Conservation (phyloP, 176 grass and related monocot species). For the Raddia guianensis region DNA sequence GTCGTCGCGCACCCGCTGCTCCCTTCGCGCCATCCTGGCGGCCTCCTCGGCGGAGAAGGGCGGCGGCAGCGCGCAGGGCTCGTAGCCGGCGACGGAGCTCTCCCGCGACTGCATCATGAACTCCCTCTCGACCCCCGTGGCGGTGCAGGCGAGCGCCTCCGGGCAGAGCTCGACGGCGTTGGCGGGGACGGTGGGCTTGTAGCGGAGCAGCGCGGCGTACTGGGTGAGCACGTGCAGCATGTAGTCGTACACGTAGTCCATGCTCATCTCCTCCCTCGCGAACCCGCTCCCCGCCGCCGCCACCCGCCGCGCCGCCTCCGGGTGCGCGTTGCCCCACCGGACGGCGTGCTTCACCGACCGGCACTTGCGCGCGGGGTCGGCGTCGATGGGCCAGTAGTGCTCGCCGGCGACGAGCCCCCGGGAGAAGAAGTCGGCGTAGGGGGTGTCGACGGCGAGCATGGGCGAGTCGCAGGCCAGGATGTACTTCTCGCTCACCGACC, state of each 20-base stretch:
- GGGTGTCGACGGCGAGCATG: constrained; percentile 52
- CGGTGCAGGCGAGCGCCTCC: constrained; percentile 66
- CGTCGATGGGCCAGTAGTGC: constrained; percentile 81
- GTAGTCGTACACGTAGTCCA: constrained; percentile 94
- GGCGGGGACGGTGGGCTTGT: constrained; percentile 73
- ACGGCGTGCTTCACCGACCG: constrained; percentile 69
- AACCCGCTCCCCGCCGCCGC: constrained; percentile 54
- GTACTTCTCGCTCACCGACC: constrained; percentile 93
- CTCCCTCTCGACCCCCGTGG: not conserved
- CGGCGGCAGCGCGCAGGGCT: constrained; percentile 62
- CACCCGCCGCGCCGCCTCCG: constrained; percentile 47
- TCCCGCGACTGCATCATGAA: constrained; percentile 83
- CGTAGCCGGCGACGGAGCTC: constrained; percentile 41
- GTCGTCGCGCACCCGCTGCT: not conserved
- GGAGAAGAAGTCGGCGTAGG: constrained; percentile 70
- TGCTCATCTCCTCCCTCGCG: constrained; percentile 53
- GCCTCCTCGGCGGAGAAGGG: constrained; percentile 52
- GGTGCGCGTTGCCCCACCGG: constrained; percentile 78
- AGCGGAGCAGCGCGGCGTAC: constrained; percentile 70
- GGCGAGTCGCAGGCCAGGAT: constrained; percentile 88
- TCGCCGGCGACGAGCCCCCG: constrained; percentile 62
- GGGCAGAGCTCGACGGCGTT: constrained; percentile 65
- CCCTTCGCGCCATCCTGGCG: constrained; percentile 16
- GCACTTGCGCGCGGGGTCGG: constrained; percentile 43
- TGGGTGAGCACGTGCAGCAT: constrained; percentile 78